phyloP scores from a whole-genome alignment of 768 basidiomycete species.

The Udeniomyces megalosporus region DNA sequence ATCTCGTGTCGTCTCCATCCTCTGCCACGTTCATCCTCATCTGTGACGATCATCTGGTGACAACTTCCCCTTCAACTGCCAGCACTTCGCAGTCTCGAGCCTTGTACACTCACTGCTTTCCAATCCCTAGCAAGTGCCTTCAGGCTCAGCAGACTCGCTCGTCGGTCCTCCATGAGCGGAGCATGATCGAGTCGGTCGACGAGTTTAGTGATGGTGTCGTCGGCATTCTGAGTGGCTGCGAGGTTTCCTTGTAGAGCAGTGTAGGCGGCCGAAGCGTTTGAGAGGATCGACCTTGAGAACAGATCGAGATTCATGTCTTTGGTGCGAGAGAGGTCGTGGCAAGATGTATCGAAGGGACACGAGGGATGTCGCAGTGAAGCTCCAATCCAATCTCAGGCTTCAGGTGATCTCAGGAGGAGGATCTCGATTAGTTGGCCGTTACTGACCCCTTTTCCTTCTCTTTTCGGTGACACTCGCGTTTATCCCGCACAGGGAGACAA shows the following conservation, averaged over 20 bases:
- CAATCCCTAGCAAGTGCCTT: constrained; percentile 86
- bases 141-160: constrained; percentile 80
- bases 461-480: no score
- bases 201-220: constrained; percentile 72
- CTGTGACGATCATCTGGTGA: background rate
- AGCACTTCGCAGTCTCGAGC: background rate
- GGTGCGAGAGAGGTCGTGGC: no score
- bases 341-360: no score
- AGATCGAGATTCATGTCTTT: constrained; percentile 10
- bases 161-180: constrained; percentile 72
- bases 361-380: no score
- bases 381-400: no score
- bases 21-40: background rate
- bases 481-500: no score
- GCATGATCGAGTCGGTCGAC: constrained; percentile 82
- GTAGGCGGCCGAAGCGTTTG: constrained; percentile 24
- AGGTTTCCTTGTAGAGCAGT: constrained; percentile 28
- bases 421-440: no score
- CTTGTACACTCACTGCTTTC: constrained; percentile 38
- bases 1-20: background rate
- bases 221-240: constrained; percentile 53
- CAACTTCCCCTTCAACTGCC: no score
- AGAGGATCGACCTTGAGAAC: constrained; percentile 12
- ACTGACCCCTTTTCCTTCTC: no score
- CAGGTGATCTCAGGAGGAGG: no score